These are phyloP conservation scores for Scenedesmus sp. DNA, from an alignment of 163 green algal genomes.

Conservation along the genomic window DNA sequence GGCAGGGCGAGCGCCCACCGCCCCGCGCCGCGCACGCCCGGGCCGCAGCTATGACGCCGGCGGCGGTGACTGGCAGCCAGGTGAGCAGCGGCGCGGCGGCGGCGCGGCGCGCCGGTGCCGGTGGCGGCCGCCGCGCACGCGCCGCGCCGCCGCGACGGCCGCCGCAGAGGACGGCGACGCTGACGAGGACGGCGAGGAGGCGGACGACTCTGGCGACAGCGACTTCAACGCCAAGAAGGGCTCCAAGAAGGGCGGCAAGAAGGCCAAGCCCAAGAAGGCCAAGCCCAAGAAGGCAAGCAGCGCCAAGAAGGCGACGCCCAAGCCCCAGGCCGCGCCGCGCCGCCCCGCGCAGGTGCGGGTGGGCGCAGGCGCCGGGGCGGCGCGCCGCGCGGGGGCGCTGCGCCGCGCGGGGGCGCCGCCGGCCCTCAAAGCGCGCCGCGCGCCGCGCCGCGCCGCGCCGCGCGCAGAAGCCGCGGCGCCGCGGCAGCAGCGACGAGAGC, in stretches of 20 bases:
- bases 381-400: too few species aligned
- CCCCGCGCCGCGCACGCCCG: too few species aligned
- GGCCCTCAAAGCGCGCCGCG: too few species aligned
- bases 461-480: not conserved
- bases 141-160: too few species aligned
- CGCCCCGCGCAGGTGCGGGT: not conserved
- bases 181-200: constrained; percentile 32
- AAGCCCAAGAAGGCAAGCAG: not conserved
- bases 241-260: too few species aligned
- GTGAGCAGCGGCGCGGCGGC: not conserved
- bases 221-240: constrained; percentile 22
- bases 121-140: too few species aligned
- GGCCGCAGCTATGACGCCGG: constrained; percentile 16
- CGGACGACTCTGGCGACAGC: constrained; percentile 42
- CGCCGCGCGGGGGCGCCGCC: too few species aligned
- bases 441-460: too few species aligned
- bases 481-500: not conserved
- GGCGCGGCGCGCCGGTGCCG: too few species aligned
- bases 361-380: too few species aligned
- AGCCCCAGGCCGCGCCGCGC: not conserved
- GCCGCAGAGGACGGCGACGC: constrained; percentile 19
- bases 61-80: constrained; percentile 29
- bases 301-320: not conserved
- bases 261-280: constrained; percentile 15
- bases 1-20: too few species aligned